Conservation (phyloP, 2,329 filamentous ascomycete species). For the Periconia sp. region DNA sequence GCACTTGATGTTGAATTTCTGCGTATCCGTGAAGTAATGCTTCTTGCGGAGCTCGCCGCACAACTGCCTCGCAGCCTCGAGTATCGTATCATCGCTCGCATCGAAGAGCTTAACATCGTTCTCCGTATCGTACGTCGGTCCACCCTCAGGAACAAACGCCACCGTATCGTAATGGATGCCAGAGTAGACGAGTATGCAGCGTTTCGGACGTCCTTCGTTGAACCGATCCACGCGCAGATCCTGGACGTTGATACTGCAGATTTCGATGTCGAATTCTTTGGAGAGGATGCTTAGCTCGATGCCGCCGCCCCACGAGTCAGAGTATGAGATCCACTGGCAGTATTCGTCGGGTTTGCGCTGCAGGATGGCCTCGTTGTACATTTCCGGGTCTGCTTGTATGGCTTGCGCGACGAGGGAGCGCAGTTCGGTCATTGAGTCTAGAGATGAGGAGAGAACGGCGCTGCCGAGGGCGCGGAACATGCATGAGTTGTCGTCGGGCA, state of each 20-base stretch:
- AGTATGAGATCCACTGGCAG: conserved; percentile 76
- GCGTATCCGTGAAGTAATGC: conserved; percentile 88
- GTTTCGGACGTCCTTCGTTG: conserved; percentile 67
- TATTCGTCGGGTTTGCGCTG: conserved; percentile 72
- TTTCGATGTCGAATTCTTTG: conserved; percentile 81
- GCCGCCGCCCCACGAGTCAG: conserved; percentile 85
- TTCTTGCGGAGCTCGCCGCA: conserved; percentile 63
- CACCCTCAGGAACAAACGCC: conserved; percentile 65
- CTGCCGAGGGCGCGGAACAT: conserved; percentile 88
- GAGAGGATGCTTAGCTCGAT: conserved; percentile 88
- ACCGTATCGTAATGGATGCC: conserved; percentile 94
- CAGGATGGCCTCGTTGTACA: conserved; percentile 76
- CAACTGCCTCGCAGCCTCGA: conserved; percentile 61
- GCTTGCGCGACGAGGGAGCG: conserved; percentile 76
- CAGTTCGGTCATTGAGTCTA: conserved; percentile 70
- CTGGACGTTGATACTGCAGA: conserved; percentile 80
- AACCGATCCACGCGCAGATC: conserved; percentile 70
- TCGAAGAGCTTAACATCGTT: conserved; percentile 79
- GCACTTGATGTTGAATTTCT: conserved; percentile 76
- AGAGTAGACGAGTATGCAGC: conserved; percentile 84
- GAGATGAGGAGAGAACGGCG: conserved; percentile 66
- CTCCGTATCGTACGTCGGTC: conserved; percentile 66
- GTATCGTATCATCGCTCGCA: conserved; percentile 54
- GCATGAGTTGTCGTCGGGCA: conserved; percentile 96
- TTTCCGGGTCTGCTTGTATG: conserved; percentile 71